These are phyloP conservation scores for Closterium sp. DNA, from an alignment of 139 green algal genomes.

Conservation along the genomic window DNA sequence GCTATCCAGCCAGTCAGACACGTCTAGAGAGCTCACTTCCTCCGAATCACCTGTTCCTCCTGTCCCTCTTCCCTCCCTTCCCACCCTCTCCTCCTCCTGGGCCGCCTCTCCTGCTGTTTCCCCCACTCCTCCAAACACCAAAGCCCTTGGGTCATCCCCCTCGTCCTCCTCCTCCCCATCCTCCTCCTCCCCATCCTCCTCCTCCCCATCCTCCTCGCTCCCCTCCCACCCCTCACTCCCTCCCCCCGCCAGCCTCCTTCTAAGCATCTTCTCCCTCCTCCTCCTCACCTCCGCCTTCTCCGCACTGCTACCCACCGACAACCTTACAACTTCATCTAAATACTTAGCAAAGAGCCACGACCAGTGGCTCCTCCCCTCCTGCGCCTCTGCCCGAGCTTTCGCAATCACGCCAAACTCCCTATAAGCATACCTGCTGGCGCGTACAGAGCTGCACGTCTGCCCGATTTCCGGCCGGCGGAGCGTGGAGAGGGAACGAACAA, in stretches of 20 bases:
- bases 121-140: neutral
- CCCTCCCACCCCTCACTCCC: too few relatives aligned
- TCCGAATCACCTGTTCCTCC: neutral
- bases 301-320: neutral
- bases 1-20: neutral
- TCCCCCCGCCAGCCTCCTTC: neutral
- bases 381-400: neutral
- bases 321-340: neutral
- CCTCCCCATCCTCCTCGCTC: too few relatives aligned
- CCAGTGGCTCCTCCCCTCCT: neutral
- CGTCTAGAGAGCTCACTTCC: neutral
- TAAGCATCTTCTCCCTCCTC: neutral
- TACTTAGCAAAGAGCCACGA: neutral
- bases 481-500: neutral
- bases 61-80: neutral
- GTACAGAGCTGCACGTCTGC: neutral
- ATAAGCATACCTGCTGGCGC: neutral
- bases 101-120: neutral
- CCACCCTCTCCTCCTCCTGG: neutral
- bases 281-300: neutral
- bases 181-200: too few relatives aligned
- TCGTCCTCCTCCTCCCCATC: neutral
- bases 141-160: neutral
- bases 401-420: neutral
- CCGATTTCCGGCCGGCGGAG: neutral